Percentiles rank a stretch among this genome's conserved stretches.
phyloP scores from a whole-genome alignment of 371 early-diverging fungal species.

The Mucor plumbeus region DNA sequence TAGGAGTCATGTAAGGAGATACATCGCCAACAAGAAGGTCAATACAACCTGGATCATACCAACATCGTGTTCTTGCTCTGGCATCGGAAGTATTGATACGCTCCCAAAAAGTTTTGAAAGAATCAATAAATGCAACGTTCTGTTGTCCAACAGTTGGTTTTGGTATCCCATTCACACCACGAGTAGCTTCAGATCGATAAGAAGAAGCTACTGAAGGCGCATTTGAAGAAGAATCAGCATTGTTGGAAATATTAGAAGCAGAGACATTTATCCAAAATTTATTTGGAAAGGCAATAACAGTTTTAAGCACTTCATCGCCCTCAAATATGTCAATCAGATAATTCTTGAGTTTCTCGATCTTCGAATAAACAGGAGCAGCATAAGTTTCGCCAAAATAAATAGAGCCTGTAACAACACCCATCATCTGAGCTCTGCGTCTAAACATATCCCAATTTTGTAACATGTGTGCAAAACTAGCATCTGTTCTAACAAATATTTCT shows the following conservation, averaged over 20 bases:
- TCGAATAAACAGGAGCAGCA: conserved; percentile 63
- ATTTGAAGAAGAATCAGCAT: background rate
- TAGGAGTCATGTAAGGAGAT: conserved; percentile 55
- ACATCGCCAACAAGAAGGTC: conserved; percentile 51
- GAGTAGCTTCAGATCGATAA: conserved; percentile 1
- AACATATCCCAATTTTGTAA: conserved; percentile 54
- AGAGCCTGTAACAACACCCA: conserved; percentile 52
- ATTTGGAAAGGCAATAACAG: conserved; percentile 39
- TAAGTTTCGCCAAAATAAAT: conserved; percentile 46
- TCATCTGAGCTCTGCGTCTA: conserved; percentile 49
- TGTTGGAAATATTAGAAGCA: background rate
- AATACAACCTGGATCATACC: conserved; percentile 54
- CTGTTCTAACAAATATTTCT: conserved; percentile 50
- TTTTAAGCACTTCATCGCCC: conserved; percentile 72
- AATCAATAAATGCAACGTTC: conserved; percentile 29
- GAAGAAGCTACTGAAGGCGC: background rate
- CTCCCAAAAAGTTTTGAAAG: conserved; percentile 46
- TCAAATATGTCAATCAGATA: conserved; percentile 75
- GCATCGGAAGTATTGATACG: conserved; percentile 35
- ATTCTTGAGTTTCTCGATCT: conserved; percentile 68
- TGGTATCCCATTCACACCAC: background rate
- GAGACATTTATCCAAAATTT: conserved; percentile 31
- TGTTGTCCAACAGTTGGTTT: conserved; percentile 6
- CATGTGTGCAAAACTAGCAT: conserved; percentile 53
- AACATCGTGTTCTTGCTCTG: conserved; percentile 43